A percentile compares a stretch with the other conserved stretches of the same genome.
phyloP scores from a whole-genome alignment of 805 yeast genomes.

The Wickerhamomyces rabaulensis region DNA sequence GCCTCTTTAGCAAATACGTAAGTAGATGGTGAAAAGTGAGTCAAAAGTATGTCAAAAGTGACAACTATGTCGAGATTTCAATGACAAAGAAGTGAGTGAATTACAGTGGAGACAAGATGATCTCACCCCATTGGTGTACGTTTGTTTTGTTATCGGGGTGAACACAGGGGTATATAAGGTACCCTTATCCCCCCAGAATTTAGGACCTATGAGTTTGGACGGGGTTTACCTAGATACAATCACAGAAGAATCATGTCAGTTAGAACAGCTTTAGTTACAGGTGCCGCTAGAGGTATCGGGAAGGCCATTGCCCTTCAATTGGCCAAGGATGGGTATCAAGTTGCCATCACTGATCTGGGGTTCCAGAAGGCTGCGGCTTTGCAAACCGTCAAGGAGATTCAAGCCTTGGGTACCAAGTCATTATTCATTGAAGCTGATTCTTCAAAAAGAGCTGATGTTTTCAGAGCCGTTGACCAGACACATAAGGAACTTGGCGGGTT shows the following conservation, averaged over 20 bases:
- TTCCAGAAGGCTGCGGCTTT: slow-evolving; percentile 19
- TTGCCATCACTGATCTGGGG: slow-evolving; percentile 25
- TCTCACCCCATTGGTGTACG: too few relatives aligned
- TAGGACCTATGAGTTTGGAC: too few relatives aligned
- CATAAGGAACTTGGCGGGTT: slow-evolving; percentile 27
- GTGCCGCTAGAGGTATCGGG: slow-evolving; percentile 89
- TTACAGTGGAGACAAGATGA: too few relatives aligned
- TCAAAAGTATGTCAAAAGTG: too few relatives aligned
- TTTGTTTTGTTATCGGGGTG: too few relatives aligned
- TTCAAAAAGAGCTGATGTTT: slow-evolving; percentile 19
- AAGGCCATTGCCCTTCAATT: slow-evolving; percentile 75
- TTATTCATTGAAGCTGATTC: slow-evolving; percentile 25
- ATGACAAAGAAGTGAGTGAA: too few relatives aligned
- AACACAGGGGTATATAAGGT: too few relatives aligned
- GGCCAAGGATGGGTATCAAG: slow-evolving; percentile 62
- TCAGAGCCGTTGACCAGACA: slow-evolving; percentile 25
- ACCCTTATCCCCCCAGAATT: too few relatives aligned
- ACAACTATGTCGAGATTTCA: too few relatives aligned
- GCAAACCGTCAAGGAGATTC: slow-evolving; percentile 19
- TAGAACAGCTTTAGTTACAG: slow-evolving; percentile 68
- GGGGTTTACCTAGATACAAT: too few relatives aligned
- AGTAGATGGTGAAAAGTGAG: too few relatives aligned
- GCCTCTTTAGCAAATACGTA: too few relatives aligned
- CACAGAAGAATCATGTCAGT: slow-evolving; percentile 4
- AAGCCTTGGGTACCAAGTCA: slow-evolving; percentile 16